Evolutionary conservation across 139 green algal genomes (phyloP).

Genomic region (Astrephomene gubernaculifera): DNA sequence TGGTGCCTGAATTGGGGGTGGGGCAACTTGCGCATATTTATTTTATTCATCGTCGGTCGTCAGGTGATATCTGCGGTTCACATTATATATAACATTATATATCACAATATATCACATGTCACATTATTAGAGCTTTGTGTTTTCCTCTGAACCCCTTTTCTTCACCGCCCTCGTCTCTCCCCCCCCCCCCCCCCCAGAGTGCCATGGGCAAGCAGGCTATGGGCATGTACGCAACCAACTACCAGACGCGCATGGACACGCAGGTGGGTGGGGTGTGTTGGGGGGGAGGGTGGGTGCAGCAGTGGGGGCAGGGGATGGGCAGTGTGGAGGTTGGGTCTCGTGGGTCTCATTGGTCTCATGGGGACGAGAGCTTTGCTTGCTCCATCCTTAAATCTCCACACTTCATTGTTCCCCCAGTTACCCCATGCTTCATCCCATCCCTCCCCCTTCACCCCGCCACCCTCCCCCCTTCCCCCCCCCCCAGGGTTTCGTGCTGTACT

Average conservation of each 20-base stretch:
- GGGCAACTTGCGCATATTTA: too few relatives aligned
- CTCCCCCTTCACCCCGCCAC: neutral
- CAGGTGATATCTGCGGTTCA: too few relatives aligned
- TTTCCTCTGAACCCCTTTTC: too few relatives aligned
- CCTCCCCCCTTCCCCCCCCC: neutral
- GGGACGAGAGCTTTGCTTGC: too few relatives aligned
- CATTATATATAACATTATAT: too few relatives aligned
- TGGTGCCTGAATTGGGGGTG: too few relatives aligned
- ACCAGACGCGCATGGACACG: constrained; percentile 80
- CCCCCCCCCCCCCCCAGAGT: constrained; percentile 86
- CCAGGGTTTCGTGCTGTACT: constrained; percentile 95
- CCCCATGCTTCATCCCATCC: neutral
- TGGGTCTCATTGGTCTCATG: too few relatives aligned
- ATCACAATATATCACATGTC: too few relatives aligned
- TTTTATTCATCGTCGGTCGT: too few relatives aligned
- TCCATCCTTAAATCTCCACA: too few relatives aligned
- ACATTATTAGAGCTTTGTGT: too few relatives aligned
- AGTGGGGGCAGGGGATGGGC: neutral
- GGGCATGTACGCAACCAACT: constrained; percentile 93
- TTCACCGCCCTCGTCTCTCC: constrained; percentile 93
- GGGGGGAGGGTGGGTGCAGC: neutral
- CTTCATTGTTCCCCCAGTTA: neutral
- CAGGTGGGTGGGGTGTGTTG: constrained; percentile 43
- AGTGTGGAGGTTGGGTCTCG: neutral
- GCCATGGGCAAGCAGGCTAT: constrained; percentile 98